These are phyloP conservation scores for Vachellia pachyceras DNA, from an alignment of 306 rosid species.

Conservation along the genomic window DNA sequence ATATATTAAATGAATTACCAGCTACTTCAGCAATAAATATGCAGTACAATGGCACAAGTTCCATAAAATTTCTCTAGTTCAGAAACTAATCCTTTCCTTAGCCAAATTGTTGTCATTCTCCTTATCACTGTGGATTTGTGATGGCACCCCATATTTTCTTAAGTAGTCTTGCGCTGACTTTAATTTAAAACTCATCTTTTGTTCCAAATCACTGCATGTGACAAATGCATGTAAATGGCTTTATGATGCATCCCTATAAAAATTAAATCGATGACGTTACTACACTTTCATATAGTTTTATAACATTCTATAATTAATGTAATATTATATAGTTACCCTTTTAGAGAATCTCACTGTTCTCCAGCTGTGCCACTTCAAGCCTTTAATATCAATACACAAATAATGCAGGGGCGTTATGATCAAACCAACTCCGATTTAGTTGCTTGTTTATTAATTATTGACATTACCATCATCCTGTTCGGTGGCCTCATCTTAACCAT, in stretches of 20 bases:
- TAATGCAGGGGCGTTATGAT: not conserved
- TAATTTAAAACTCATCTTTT: not conserved
- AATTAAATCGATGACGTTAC: not conserved
- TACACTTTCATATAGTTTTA: not conserved
- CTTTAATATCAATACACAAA: not conserved
- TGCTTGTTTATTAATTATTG: not conserved
- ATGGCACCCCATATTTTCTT: not conserved
- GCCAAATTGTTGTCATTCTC: not conserved
- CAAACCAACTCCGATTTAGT: conserved; percentile 2
- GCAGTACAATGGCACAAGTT: not conserved
- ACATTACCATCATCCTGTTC: not conserved
- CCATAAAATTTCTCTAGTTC: not conserved
- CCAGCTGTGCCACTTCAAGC: not conserved
- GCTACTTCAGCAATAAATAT: not conserved
- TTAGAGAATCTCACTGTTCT: not conserved
- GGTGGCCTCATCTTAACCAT: conserved; percentile 3
- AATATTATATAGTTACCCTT: not conserved
- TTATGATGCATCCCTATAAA: not conserved
- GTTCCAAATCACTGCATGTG: not conserved
- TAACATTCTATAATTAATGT: not conserved
- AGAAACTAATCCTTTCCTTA: conserved; percentile 2
- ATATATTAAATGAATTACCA: not conserved
- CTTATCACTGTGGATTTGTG: not conserved
- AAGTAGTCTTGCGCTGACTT: not conserved
- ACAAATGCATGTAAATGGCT: not conserved